These are phyloP conservation scores for Sporothrix schenckii DNA, from an alignment of 2,329 filamentous ascomycete genomes.

Conservation along the genomic window DNA sequence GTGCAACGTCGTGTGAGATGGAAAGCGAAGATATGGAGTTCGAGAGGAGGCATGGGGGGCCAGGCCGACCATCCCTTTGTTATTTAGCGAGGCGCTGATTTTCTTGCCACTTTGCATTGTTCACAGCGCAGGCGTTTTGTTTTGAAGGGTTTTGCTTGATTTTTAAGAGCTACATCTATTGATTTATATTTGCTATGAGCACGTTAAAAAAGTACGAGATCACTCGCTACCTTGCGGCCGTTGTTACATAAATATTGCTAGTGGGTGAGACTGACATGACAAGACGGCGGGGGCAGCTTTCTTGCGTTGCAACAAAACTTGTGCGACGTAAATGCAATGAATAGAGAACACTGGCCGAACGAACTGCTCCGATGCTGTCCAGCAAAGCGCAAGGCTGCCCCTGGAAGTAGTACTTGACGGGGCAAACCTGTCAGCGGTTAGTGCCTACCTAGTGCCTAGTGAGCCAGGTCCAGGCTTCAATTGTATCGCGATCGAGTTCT, in stretches of 20 bases:
- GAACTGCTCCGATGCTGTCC: no score
- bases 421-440: neutral
- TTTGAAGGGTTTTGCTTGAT: neutral
- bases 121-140: slow-evolving; percentile 19
- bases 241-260: no score
- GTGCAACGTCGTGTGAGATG: neutral
- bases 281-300: no score
- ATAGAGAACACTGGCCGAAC: no score
- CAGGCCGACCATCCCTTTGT: neutral
- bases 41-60: neutral
- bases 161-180: neutral
- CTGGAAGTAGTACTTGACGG: neutral
- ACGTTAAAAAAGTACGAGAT: no score
- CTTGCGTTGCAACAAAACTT: no score
- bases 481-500: neutral
- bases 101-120: neutral
- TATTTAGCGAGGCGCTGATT: neutral
- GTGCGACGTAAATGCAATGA: no score
- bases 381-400: neutral
- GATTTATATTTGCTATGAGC: neutral
- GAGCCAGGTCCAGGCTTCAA: neutral
- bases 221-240: no score
- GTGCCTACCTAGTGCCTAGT: no score
- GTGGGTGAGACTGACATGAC: no score
- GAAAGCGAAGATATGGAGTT: neutral